Conservation (phyloP, 2,329 filamentous ascomycete genomes). For the Sordariomycetes sp. region DNA sequence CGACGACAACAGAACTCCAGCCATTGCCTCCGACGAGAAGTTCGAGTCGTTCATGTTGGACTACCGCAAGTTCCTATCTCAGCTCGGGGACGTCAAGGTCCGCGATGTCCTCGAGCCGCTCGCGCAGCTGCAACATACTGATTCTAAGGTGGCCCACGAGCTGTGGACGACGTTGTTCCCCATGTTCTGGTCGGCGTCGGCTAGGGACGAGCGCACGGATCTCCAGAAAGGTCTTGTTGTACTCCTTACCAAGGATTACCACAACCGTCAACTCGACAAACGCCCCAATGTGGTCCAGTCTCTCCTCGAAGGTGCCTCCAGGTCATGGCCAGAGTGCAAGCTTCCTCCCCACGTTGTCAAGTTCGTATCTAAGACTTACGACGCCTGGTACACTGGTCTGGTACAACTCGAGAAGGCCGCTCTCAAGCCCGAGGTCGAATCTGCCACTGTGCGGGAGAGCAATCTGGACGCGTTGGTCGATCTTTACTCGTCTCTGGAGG, state of each 20-base stretch:
- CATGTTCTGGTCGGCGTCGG: conserved; percentile 81
- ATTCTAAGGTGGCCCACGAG: conserved; percentile 68
- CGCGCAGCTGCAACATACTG: conserved; percentile 81
- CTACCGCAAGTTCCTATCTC: conserved; percentile 71
- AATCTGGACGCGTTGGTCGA: conserved; percentile 94
- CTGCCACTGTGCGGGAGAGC: conserved; percentile 74
- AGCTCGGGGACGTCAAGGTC: conserved; percentile 75
- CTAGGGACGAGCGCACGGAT: conserved; percentile 78
- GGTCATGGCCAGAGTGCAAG: conserved; percentile 76
- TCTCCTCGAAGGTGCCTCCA: conserved; percentile 75
- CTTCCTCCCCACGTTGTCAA: conserved; percentile 94
- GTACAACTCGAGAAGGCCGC: conserved; percentile 83
- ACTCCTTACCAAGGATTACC: conserved; percentile 87
- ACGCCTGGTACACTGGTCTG: conserved; percentile 93
- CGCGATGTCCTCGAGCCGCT: conserved; percentile 84
- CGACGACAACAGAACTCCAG: conserved; percentile 50
- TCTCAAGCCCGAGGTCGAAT: conserved; percentile 74
- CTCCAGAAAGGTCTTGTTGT: conserved; percentile 85
- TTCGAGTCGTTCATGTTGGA: conserved; percentile 66
- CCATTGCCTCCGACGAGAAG: conserved; percentile 66
- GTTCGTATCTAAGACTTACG: conserved; percentile 84
- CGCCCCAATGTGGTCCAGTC: conserved; percentile 93
- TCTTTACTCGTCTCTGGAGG: conserved; percentile 77
- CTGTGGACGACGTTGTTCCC: conserved; percentile 89
- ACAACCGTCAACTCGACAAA: conserved; percentile 86